Evolutionary conservation across 75 land plant species (phyloP).

Genomic region (Gnetum montanum): DNA sequence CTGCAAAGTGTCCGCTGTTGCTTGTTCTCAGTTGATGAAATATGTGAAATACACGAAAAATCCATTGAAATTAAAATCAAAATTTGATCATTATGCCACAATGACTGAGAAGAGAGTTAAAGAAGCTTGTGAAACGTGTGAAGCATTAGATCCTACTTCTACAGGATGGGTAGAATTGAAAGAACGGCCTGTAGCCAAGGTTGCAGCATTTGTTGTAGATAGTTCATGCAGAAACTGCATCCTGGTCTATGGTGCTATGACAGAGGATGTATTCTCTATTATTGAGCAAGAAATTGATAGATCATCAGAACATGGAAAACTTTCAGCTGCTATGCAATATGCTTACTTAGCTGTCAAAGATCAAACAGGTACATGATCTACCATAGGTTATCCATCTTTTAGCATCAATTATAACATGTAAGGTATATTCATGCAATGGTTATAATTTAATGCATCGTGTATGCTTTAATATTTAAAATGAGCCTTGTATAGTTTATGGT

Average conservation of each 20-base stretch:
- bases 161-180: slow-evolving; percentile 12
- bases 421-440: not conserved
- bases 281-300: slow-evolving; percentile 32
- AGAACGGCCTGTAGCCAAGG: slow-evolving; percentile 32
- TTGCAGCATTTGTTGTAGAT: slow-evolving; percentile 37
- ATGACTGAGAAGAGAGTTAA: slow-evolving; percentile 27
- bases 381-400: not conserved
- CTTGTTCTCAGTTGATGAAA: slow-evolving; percentile 20
- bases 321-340: slow-evolving; percentile 5
- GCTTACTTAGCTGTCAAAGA: slow-evolving; percentile 14
- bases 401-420: not conserved
- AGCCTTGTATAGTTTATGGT: not conserved
- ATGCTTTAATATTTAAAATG: not conserved
- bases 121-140: slow-evolving; percentile 39
- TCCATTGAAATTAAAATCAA: not conserved
- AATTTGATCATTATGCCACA: slow-evolving; percentile 15
- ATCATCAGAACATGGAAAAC: not conserved
- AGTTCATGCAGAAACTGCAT: slow-evolving; percentile 23
- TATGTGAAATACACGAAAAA: slow-evolving; percentile 26
- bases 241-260: slow-evolving; percentile 17
- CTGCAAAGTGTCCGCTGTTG: slow-evolving; percentile 29
- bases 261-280: slow-evolving; percentile 42
- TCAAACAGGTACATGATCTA: slow-evolving; percentile 12
- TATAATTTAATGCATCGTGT: not conserved
- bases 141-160: slow-evolving; percentile 24